Base-by-base conservation (phyloP, 2,329 filamentous ascomycete genomes). In the Calonectria fujianensis region DNA sequence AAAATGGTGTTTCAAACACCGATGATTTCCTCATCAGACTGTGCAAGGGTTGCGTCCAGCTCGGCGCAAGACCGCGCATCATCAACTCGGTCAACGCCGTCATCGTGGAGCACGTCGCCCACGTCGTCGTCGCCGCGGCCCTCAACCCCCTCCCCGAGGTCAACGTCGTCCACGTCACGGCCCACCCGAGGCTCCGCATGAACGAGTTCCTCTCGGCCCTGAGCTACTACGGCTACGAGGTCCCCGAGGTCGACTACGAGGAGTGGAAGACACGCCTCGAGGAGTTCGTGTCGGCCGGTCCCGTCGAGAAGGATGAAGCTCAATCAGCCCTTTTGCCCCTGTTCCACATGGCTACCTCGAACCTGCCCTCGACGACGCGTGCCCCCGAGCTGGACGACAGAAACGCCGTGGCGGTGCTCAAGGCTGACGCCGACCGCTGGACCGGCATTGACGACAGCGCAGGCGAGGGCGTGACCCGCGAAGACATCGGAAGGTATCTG, bases 21-120 rank as follows among this genome's bases (percentile, higher is more conserved):
- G 96, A 98, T 82, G 96, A 98, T 85, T 98, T 98, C 88, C 87
- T 98, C 11, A 91, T 98, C 78, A 92, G 96, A 51, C 91, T 98
- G 86, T 87, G 93, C 74, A 98, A 98, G 86, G 96, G 95, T 71
- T 98, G 95, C 81, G 88, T 98, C 69, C 96, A 98, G 84, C 88
- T 98, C 5, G 87, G 87, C 1, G 88, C 89, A 7, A 90, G 95
- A 0, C 96, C 96, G 0, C 90, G 91, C 78, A 97, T 98, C 77
- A 85, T 89, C 83, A 98, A 98, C 87, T 94, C 95, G 0, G 92
- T 98, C 84, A 98, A 98, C 87, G 92, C 93, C 84, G 94, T 98
- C 0, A 96, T 96, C 0, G 96, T 98, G 29, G 92, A 93, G 76
- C 95, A 98, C 79, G 96, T 98, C 32, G 91, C 94, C 1, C 89